Evolutionary conservation across 352 stramenopile genomes (phyloP).

Genomic region (Phytophthora cactorum): DNA sequence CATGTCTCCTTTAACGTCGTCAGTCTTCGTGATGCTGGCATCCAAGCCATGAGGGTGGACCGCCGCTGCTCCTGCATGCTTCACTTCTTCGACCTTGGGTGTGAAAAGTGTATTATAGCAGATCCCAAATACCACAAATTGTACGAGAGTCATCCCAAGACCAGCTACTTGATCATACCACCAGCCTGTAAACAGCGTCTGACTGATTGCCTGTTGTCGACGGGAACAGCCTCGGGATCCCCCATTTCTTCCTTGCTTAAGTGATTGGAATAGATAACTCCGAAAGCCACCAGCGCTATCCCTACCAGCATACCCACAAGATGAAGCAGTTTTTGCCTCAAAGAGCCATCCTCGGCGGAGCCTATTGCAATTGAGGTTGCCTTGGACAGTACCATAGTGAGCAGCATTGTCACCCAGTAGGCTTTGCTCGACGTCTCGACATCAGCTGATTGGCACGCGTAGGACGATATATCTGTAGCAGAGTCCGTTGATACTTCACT

Average conservation of each 20-base stretch:
- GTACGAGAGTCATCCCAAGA: neutral
- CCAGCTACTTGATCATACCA: conserved; percentile 11
- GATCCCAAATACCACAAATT: neutral
- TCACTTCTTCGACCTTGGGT: conserved; percentile 1
- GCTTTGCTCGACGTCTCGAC: conserved; percentile 7
- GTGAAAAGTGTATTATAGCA: conserved; percentile 9
- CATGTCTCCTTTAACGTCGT: conserved; percentile 1
- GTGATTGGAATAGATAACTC: conserved; percentile 11
- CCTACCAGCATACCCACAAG: neutral
- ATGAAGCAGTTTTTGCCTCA: conserved; percentile 10
- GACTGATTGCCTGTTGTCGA: conserved; percentile 1
- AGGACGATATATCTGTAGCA: neutral
- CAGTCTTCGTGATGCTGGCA: conserved; percentile 20
- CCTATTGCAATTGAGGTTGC: conserved; percentile 7
- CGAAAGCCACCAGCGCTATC: conserved; percentile 10
- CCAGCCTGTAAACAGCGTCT: conserved; percentile 11
- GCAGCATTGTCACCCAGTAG: conserved; percentile 11
- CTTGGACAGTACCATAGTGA: conserved; percentile 11
- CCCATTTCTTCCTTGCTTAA: conserved; percentile 7
- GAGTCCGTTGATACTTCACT: neutral
- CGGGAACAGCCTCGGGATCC: neutral
- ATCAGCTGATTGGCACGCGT: conserved; percentile 3
- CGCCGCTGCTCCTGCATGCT: neutral
- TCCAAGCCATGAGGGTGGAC: conserved; percentile 16
- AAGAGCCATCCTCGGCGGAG: conserved; percentile 7